Percentiles rank a stretch among this genome's conserved stretches.
Conservation (phyloP, 306 rosid species). For the Astragalus membranaceus region DNA sequence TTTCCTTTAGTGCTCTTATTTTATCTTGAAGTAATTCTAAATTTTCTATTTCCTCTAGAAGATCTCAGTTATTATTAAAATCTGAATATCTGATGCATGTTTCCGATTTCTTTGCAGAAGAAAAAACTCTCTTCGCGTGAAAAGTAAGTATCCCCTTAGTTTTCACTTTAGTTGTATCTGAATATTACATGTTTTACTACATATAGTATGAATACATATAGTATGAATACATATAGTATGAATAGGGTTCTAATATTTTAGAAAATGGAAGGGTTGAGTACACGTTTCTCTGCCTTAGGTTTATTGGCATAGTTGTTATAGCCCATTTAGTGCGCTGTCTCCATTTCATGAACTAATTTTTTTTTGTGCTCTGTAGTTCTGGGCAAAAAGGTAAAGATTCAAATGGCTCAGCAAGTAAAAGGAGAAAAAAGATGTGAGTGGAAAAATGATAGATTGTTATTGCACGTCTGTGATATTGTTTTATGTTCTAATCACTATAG, state of each 20-base stretch:
- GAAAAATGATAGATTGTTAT: neutral
- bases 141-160: slow-evolving; percentile 44
- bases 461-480: slow-evolving; percentile 8
- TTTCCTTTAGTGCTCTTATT: slow-evolving; percentile 24
- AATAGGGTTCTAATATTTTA: neutral
- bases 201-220: neutral
- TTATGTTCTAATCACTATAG: slow-evolving; percentile 5
- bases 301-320: neutral
- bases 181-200: neutral
- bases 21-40: slow-evolving; percentile 1
- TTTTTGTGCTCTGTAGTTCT: slow-evolving; percentile 40
- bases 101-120: slow-evolving; percentile 53
- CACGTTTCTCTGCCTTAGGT: neutral
- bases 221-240: neutral
- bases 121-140: slow-evolving; percentile 43
- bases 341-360: slow-evolving; percentile 19
- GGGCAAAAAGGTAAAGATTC: slow-evolving; percentile 36
- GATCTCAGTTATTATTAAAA: slow-evolving; percentile 7
- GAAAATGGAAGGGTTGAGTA: neutral
- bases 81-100: slow-evolving; percentile 34
- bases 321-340: neutral
- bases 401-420: slow-evolving; percentile 37
- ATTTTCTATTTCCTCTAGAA: slow-evolving; percentile 18
- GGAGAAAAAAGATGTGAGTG: slow-evolving; percentile 54
- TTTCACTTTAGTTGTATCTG: neutral